These are phyloP conservation scores for Acacia pycnantha DNA, from an alignment of 331 rosid genomes.

Conservation along the genomic window DNA sequence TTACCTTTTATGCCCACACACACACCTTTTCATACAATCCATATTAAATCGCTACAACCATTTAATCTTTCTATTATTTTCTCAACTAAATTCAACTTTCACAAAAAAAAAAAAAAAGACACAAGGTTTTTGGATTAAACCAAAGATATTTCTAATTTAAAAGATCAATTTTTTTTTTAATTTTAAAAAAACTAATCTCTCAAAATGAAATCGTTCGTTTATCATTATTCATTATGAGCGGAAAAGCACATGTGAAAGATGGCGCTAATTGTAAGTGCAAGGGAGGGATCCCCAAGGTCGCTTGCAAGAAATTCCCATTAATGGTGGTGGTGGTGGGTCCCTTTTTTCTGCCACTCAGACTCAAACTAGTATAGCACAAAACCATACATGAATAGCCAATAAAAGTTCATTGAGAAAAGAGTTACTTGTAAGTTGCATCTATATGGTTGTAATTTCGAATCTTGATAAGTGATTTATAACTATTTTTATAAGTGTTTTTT, in stretches of 20 bases:
- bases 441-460: too few species aligned
- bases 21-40: not conserved
- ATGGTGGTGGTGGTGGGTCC: slow-evolving; percentile 13
- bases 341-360: not conserved
- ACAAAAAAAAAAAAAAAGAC: too few species aligned
- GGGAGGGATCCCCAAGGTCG: not conserved
- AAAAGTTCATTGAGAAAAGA: too few species aligned
- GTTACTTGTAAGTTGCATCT: too few species aligned
- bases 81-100: too few species aligned
- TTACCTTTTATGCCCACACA: not conserved
- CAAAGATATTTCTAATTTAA: not conserved
- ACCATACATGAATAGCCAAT: not conserved
- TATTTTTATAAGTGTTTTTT: too few species aligned
- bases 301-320: slow-evolving; percentile 14
- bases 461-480: fast-evolving
- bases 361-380: slow-evolving; percentile 20
- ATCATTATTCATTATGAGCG: not conserved
- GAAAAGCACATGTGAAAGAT: not conserved
- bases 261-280: not conserved
- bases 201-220: not conserved
- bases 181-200: not conserved
- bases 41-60: not conserved
- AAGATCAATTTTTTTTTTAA: not conserved
- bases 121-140: too few species aligned
- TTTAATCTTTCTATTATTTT: not conserved